These are phyloP conservation scores for Magnolia sinica DNA, from an alignment of 164 flowering plant species.

Conservation along the genomic window DNA sequence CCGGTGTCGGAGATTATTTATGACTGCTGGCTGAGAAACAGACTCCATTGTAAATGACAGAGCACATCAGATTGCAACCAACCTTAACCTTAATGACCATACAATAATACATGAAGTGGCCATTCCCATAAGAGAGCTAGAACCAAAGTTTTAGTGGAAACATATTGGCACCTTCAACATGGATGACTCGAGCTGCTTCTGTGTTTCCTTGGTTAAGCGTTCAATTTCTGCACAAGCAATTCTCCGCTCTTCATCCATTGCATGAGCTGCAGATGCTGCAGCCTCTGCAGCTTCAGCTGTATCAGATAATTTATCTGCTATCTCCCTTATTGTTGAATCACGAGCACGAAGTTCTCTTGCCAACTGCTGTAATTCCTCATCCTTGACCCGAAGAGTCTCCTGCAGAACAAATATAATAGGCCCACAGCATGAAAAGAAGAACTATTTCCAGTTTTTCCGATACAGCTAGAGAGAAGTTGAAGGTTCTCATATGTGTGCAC, in stretches of 20 bases:
- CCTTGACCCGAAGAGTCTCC: conserved; percentile 92
- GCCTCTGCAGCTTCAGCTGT: conserved; percentile 97
- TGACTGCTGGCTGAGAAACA: not conserved
- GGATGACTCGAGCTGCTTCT: conserved; percentile 54
- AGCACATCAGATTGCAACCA: too few species aligned
- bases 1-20: not conserved
- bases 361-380: conserved; percentile 88
- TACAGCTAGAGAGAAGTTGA: not conserved
- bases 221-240: conserved; percentile 75
- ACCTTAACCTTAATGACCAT: too few species aligned
- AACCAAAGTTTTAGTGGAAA: not conserved
- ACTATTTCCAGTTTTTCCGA: not conserved
- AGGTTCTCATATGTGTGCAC: too few species aligned
- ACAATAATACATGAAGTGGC: too few species aligned
- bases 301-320: conserved; percentile 83
- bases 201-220: conserved; percentile 51
- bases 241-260: conserved; percentile 89
- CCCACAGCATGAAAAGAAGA: not conserved
- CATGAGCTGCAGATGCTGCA: conserved; percentile 94
- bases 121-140: too few species aligned
- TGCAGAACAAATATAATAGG: conserved; percentile 20
- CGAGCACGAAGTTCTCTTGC: conserved; percentile 85
- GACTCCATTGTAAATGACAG: not conserved
- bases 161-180: conserved; percentile 50
- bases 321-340: conserved; percentile 84